Evolutionary conservation across 768 basidiomycete species (phyloP).

Genomic region (Obba rivulosa): DNA sequence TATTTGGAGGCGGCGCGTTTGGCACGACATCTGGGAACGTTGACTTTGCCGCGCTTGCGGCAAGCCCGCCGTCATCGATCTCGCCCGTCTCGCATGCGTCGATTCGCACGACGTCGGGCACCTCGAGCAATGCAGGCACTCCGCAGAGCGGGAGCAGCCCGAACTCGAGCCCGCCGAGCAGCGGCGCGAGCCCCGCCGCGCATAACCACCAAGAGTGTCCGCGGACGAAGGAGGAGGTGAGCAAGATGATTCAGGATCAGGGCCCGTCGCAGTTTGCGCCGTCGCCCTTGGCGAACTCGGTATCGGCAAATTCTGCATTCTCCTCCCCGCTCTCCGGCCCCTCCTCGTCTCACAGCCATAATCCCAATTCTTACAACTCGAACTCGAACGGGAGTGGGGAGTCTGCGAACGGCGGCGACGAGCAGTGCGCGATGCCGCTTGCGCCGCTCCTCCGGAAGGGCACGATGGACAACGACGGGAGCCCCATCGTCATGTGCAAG

Average conservation of each 20-base stretch:
- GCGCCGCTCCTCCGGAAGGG: conserved; percentile 28
- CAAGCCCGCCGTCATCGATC: conserved; percentile 31
- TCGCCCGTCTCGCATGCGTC: conserved; percentile 54
- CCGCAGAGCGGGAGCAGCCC: conserved; percentile 1
- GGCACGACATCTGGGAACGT: conserved; percentile 22
- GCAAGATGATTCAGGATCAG: conserved; percentile 40
- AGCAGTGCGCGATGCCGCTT: conserved; percentile 18
- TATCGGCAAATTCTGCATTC: neutral
- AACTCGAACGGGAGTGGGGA: no score
- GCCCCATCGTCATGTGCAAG: conserved; percentile 58
- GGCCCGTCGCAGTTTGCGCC: conserved; percentile 58
- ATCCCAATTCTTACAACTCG: no score
- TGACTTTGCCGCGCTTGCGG: conserved; percentile 29
- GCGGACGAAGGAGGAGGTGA: conserved; percentile 50
- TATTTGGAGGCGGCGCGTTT: conserved; percentile 38
- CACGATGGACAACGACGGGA: conserved; percentile 32
- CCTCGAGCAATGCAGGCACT: conserved; percentile 13
- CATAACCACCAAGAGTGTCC: conserved; percentile 35
- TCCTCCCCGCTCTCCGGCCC: no score
- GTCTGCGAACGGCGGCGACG: conserved; percentile 4
- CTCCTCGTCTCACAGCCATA: no score
- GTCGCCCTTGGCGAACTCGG: conserved; percentile 17
- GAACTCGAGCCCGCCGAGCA: conserved; percentile 5
- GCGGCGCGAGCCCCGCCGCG: conserved; percentile 18
- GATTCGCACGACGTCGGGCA: conserved; percentile 13